Evolutionary conservation across 305 asterid genomes (phyloP), one percentile per base, ranked within the genome.

Genomic region (Caryopteris hybrid): DNA sequence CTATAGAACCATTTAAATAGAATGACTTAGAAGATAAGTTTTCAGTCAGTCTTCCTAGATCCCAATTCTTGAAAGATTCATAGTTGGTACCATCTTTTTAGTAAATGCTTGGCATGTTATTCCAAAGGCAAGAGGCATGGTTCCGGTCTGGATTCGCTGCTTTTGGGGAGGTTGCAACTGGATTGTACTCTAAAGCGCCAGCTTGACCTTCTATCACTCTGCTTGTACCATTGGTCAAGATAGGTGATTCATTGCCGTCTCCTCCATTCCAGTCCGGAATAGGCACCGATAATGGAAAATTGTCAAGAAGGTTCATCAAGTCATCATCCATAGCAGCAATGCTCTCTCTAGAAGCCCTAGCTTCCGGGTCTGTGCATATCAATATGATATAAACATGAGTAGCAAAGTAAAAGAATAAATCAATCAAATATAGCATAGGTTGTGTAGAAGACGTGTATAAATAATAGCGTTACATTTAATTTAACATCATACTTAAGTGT

Each of bases 221-320:
- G 55, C n/a, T 60, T 55, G 78, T 61, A 66, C 69, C 78, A 25
- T 55, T 47, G n/a, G 17, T 43, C 72, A 70, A 48, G 8, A 39
- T 68, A 5, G 75, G 77, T 2, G 76, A 57, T 47, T 72, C 81
- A 2, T 34, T 58, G 53, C 63, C 82, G 11, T 72, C 68, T 16
- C 18, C 81, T 23, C 72, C 79, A 27, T 81, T 64, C 95, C 92
- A 85, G 9, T 87, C 81, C 0, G 91, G 89, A 61, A 84, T 76
- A 11, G 85, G 82, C 8, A 74, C 88, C 0, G 82, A 73, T 39
- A 82, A 20, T 3, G 95, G 96, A 25, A 82, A 84, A 46, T 74
- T 78, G 59, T 85, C 83, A 0, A 89, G 83, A 48, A 89, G 85
- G 54, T 76, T 76, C 80, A 78, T 53, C 23, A 89, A 56, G 52